phyloP scores from a whole-genome alignment of 2,329 filamentous ascomycete species.

The Aspergillus viridinutans region DNA sequence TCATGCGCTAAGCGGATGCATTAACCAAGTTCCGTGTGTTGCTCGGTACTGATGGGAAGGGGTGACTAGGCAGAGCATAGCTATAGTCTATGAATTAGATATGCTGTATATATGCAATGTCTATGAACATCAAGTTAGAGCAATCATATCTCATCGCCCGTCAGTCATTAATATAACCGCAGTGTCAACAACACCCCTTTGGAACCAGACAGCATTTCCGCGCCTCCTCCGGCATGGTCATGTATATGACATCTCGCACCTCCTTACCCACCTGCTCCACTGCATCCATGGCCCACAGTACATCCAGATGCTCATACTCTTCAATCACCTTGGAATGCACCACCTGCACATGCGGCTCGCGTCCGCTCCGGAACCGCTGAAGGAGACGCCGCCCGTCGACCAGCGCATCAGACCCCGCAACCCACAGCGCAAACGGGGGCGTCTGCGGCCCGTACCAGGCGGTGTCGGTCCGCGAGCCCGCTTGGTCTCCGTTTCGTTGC shows the following conservation, averaged over 20 bases:
- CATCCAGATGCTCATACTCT: constrained; percentile 89
- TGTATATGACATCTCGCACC: constrained; percentile 78
- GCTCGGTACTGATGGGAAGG: too few species aligned
- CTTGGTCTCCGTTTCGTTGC: constrained; percentile 12
- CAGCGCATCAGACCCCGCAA: constrained; percentile 75
- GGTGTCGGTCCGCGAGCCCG: constrained; percentile 34
- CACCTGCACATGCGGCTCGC: constrained; percentile 75
- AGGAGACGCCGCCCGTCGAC: constrained; percentile 77
- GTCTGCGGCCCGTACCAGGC: constrained; percentile 79
- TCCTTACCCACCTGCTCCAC: constrained; percentile 79
- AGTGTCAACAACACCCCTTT: constrained; percentile 34
- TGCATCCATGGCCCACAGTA: constrained; percentile 90
- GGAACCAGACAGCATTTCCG: constrained; percentile 61
- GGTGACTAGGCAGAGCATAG: neutral
- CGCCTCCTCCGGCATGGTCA: constrained; percentile 57
- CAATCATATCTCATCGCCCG: neutral
- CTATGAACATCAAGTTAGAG: neutral
- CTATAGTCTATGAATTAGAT: neutral
- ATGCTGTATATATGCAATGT: neutral
- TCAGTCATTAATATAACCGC: neutral
- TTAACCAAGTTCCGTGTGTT: neutral
- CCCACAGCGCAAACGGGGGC: constrained; percentile 84
- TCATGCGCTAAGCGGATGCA: neutral
- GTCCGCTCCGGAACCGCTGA: constrained; percentile 66
- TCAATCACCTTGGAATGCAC: constrained; percentile 80